Percentiles rank a stretch among this genome's conserved stretches.
phyloP scores from a whole-genome alignment of 2,329 filamentous ascomycete species.

The Aphanoascus verrucosus region DNA sequence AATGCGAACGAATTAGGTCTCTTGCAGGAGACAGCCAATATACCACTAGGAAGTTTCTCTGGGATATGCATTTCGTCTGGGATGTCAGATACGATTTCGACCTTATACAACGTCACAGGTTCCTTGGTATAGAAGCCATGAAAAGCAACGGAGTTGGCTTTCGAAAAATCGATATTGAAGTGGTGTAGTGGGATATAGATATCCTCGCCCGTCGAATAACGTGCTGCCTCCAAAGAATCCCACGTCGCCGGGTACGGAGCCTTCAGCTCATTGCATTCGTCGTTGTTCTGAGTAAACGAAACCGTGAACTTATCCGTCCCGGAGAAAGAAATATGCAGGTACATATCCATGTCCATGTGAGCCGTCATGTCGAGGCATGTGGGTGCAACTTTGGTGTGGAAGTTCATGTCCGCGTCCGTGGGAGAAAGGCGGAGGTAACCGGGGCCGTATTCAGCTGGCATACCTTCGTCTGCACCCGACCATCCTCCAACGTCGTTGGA shows the following conservation, averaged over 20 bases:
- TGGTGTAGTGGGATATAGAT: conserved; percentile 59
- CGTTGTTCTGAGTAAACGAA: conserved; percentile 57
- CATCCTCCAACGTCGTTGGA: conserved; percentile 53
- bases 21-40: conserved; percentile 53
- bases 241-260: conserved; percentile 56
- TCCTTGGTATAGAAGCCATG: conserved; percentile 52
- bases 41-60: conserved; percentile 50
- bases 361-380: conserved; percentile 47
- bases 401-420: conserved; percentile 50
- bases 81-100: conserved; percentile 51
- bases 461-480: conserved; percentile 55
- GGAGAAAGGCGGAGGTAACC: conserved; percentile 48
- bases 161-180: conserved; percentile 51
- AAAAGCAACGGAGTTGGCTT: conserved; percentile 50
- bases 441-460: conserved; percentile 43
- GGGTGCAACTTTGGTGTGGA: conserved; percentile 48
- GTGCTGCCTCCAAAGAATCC: conserved; percentile 54
- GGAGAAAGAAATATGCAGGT: conserved; percentile 54
- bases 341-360: conserved; percentile 45
- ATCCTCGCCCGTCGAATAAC: conserved; percentile 46
- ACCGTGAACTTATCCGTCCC: conserved; percentile 55
- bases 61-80: conserved; percentile 46
- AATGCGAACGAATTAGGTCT: conserved; percentile 61
- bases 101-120: conserved; percentile 42
- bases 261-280: conserved; percentile 44